Base-by-base conservation (phyloP, 768 basidiomycete species). In the Suillus lakei region DNA sequence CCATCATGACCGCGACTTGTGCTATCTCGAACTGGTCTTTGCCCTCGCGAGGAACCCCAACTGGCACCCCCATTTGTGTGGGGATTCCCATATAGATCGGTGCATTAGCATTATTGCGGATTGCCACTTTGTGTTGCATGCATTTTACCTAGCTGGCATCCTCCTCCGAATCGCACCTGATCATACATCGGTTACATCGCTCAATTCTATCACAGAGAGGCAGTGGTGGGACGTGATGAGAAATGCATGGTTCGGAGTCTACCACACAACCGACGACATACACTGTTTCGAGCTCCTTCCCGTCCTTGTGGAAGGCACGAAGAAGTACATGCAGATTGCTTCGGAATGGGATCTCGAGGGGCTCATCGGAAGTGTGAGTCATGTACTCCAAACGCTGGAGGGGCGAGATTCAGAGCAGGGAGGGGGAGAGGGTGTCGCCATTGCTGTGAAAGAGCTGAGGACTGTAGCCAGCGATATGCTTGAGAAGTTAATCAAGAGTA, bases 191-290 rank as follows among this genome's bases (percentile, higher is more conserved):
- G 16, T 18, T 10, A 5, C 50, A 51, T 2, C 28, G 4, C 50
- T 30, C 50, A 8, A 28, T 18, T 9, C 28, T 18, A 51, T 51
- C 16, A 30, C 50, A 51, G 50, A 6, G 4, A 7, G 18, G 16
- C 50, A 51, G 50, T 51, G 50, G 50, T 51, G 50, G 50, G 26
- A 28, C 16, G 9, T 18, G 8, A 51, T 51, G 2, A 48, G 13
- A 0, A 0, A 0, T 2, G 46, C 46, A 48, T 48, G 46, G 46
- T 0, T 0, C n/a, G 0, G 1, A 2, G 12, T n/a, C 44, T 0
- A 1, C 1, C 2, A 2, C 13, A 3, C 1, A 13, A 5, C 3
- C 7, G 2, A 15, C 6, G 50, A 51, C 28, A 51, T 30, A 18
- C 16, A 30, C 16, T 30, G 50, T 28, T 28, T 30, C 16, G 16